Conservation (phyloP, 23 red algal genomes). For the Gracilaria gracilis region DNA sequence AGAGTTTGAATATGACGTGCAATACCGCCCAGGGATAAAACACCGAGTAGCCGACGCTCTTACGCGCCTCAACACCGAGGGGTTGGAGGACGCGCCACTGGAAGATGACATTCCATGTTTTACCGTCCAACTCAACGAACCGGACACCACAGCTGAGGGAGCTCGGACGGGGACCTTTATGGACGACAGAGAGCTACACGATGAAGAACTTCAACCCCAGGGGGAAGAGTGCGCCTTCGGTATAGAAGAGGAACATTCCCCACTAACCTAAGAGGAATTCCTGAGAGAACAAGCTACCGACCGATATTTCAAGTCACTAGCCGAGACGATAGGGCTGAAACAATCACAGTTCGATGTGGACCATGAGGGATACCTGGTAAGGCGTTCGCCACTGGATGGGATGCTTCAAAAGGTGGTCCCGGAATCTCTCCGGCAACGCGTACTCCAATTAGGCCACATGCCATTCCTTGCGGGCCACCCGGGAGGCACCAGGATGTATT, state of each 20-base stretch:
- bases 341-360: background rate
- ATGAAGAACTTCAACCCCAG: too few species aligned
- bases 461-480: slow-evolving; percentile 6
- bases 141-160: background rate
- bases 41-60: slow-evolving; percentile 5
- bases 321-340: too few species aligned
- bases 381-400: background rate
- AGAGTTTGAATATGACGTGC: slow-evolving; percentile 14
- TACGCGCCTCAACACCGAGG: background rate
- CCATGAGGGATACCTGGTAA: background rate
- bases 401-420: slow-evolving; percentile 29
- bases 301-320: background rate
- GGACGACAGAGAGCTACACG: too few species aligned
- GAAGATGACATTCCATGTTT: slow-evolving; percentile 4
- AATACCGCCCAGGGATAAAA: slow-evolving; percentile 1
- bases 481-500: background rate
- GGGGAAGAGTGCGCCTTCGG: too few species aligned
- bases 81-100: background rate
- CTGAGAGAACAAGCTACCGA: slow-evolving; percentile 7
- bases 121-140: background rate
- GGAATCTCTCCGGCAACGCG: background rate
- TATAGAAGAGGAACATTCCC: slow-evolving; percentile 12
- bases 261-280: background rate
- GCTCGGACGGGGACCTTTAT: too few species aligned
- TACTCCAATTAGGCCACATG: background rate